A percentile compares a stretch with the other conserved stretches of the same genome.
Evolutionary conservation across 495 filamentous ascomycete species (phyloP).

Genomic region (Tuber indicum): DNA sequence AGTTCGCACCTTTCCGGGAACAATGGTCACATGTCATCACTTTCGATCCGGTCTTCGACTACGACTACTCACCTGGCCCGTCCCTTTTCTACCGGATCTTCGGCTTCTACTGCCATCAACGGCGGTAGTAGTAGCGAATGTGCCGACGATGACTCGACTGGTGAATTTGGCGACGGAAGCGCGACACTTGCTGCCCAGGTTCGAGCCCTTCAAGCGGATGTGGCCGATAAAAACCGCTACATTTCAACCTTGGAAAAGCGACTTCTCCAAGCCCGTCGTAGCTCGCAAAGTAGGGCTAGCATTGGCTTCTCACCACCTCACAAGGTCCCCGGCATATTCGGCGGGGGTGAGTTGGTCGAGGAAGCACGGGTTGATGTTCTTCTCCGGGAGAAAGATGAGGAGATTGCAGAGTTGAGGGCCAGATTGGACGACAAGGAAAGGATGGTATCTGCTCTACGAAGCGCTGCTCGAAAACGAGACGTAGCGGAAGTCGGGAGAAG

Average conservation of each 20-base stretch:
- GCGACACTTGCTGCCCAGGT: conserved; percentile 76
- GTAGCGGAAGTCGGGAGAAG: conserved; percentile 60
- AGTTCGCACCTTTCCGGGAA: conserved; percentile 32
- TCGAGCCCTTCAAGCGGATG: conserved; percentile 81
- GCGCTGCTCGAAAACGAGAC: conserved; percentile 77
- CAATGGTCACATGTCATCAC: conserved; percentile 46
- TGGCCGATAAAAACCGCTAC: conserved; percentile 91
- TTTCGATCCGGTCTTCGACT: conserved; percentile 64
- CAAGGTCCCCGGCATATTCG: conserved; percentile 23
- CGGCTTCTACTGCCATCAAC: conserved; percentile 52
- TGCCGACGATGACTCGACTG: conserved; percentile 62
- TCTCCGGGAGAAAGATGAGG: conserved; percentile 83
- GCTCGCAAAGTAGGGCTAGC: conserved; percentile 80
- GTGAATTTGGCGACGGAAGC: conserved; percentile 80
- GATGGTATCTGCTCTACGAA: conserved; percentile 86
- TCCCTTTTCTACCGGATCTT: conserved; percentile 63
- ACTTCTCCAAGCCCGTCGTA: conserved; percentile 80
- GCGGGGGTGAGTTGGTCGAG: conserved; percentile 56
- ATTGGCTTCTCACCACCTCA: conserved; percentile 55
- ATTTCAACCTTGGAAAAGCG: conserved; percentile 89
- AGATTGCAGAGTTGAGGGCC: conserved; percentile 83
- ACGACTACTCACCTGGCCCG: conserved; percentile 61
- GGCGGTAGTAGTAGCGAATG: conserved; percentile 20
- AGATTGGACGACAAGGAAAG: conserved; percentile 91
- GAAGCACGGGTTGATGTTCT: conserved; percentile 60